phyloP scores from a whole-genome alignment of 345 rosid species.

The Salix dunnii region DNA sequence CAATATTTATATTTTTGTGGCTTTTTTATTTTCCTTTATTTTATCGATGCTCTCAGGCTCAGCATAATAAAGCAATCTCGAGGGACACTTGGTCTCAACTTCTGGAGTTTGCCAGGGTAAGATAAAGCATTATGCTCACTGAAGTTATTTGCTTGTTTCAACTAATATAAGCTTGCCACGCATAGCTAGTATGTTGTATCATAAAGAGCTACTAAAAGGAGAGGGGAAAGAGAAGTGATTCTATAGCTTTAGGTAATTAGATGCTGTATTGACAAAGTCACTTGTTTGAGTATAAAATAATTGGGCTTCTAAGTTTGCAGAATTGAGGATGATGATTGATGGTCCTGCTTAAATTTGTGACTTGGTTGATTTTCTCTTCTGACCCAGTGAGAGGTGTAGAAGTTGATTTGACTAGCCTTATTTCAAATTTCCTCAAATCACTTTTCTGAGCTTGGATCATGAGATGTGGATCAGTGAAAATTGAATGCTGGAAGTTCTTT shows the following conservation, averaged over 20 bases:
- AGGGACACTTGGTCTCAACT: slow-evolving; percentile 97
- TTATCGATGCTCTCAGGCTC: slow-evolving; percentile 50
- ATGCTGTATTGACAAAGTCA: not conserved
- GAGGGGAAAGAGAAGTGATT: no score
- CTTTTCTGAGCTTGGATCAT: not conserved
- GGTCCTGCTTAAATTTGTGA: not conserved
- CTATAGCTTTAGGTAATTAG: no score
- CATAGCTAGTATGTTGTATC: not conserved
- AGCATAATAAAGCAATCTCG: slow-evolving; percentile 94
- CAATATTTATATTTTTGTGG: not conserved
- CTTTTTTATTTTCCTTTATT: slow-evolving; percentile 4
- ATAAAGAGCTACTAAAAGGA: no score
- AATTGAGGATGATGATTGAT: not conserved
- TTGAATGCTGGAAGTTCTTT: no score
- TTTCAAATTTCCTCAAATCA: not conserved
- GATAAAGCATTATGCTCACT: slow-evolving; percentile 2
- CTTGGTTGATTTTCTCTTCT: not conserved
- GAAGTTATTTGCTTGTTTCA: not conserved
- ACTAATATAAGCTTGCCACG: not conserved
- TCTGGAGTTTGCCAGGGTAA: slow-evolving; percentile 86
- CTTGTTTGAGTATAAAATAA: not conserved
- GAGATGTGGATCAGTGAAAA: not conserved
- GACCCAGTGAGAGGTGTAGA: not conserved
- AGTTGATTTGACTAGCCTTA: no score
- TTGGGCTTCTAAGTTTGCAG: not conserved